These are phyloP conservation scores for Ceratopteris richardii DNA, from an alignment of 75 land plant genomes.

Conservation along the genomic window DNA sequence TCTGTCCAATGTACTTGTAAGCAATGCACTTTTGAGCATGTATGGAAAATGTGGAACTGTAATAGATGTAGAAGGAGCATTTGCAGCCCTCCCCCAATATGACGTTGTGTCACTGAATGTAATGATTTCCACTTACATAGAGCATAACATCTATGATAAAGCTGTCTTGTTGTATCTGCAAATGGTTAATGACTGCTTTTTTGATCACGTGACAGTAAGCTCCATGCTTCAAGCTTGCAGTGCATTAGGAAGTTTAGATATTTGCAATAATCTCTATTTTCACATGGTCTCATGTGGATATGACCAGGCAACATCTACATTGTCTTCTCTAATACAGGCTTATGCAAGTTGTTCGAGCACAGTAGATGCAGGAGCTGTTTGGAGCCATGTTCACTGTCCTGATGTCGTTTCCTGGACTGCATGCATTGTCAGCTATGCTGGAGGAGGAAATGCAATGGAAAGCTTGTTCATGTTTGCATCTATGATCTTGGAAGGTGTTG, in stretches of 20 bases:
- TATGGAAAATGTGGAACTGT: slow-evolving; percentile 4
- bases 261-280: neutral
- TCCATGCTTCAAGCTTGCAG: neutral
- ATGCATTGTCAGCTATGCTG: neutral
- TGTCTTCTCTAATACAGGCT: neutral
- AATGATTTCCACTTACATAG: neutral
- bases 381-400: too few species aligned
- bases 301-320: neutral
- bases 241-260: neutral
- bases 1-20: neutral
- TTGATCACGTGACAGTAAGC: neutral
- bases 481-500: neutral
- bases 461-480: neutral
- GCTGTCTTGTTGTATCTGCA: neutral
- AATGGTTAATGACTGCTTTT: neutral
- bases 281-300: neutral
- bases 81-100: neutral
- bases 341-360: neutral
- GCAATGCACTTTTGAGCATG: neutral
- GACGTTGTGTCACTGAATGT: neutral
- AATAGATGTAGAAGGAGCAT: neutral
- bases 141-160: neutral
- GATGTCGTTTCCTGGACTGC: neutral
- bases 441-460: neutral
- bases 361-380: too few species aligned